Conservation (phyloP, 768 basidiomycete species). For the Termitomyces bulborhizus region DNA sequence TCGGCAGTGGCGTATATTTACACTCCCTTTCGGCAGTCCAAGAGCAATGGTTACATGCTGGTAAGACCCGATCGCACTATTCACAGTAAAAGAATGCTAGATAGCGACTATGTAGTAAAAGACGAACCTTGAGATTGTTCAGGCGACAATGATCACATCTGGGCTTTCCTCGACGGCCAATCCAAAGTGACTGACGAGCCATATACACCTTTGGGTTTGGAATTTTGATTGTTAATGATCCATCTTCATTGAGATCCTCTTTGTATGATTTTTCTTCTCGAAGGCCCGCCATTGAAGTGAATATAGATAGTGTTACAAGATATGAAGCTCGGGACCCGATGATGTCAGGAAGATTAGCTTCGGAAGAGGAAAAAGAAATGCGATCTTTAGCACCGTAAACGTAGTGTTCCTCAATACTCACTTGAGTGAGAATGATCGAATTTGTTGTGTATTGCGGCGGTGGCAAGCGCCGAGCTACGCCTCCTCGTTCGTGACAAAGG, state of each 20-base stretch:
- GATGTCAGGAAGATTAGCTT: background rate
- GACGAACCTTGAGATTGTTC: slow-evolving; percentile 64
- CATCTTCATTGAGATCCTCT: slow-evolving; percentile 39
- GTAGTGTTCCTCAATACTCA: background rate
- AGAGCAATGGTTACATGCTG: slow-evolving; percentile 66
- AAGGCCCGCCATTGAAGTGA: slow-evolving; percentile 5
- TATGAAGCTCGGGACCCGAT: background rate
- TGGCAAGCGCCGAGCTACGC: slow-evolving; percentile 2
- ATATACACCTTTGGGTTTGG: slow-evolving; percentile 63
- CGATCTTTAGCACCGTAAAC: background rate
- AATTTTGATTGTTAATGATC: slow-evolving; percentile 56
- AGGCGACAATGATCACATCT: slow-evolving; percentile 68
- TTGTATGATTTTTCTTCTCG: slow-evolving; percentile 21
- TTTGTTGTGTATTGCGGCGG: slow-evolving; percentile 2
- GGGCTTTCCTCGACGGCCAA: slow-evolving; percentile 68
- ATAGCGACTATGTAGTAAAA: slow-evolving; percentile 1
- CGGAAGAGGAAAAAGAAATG: background rate
- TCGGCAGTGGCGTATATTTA: slow-evolving; percentile 68
- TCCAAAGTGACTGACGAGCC: slow-evolving; percentile 70
- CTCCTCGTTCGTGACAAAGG: background rate
- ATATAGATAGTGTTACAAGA: background rate
- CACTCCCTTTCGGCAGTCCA: slow-evolving; percentile 61
- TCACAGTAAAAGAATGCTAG: slow-evolving; percentile 8
- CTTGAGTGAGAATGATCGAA: background rate
- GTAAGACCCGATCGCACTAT: slow-evolving; percentile 67